phyloP scores from a whole-genome alignment of 257 asterid species.

The Asclepias syriaca region DNA sequence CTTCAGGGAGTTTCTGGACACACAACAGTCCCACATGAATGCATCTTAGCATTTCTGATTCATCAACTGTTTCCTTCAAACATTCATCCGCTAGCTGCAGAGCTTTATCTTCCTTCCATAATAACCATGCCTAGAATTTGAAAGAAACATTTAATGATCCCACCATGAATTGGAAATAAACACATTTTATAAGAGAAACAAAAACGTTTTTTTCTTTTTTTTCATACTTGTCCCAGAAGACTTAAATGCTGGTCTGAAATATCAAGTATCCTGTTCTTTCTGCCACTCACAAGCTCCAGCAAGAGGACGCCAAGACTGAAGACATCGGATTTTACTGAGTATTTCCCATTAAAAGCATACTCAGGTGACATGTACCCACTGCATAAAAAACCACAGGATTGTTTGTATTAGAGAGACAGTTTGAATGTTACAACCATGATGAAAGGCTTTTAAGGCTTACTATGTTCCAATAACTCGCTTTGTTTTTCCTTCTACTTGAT shows the following conservation, averaged over 20 bases:
- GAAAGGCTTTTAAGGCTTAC: conserved; percentile 10
- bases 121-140: conserved; percentile 23
- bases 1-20: conserved; percentile 19
- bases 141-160: background rate
- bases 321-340: conserved; percentile 23
- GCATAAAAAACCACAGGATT: conserved; percentile 8
- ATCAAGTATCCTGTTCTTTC: conserved; percentile 20
- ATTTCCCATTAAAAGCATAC: conserved; percentile 19
- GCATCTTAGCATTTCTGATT: conserved; percentile 10
- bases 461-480: conserved; percentile 25
- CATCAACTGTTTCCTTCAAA: conserved; percentile 12
- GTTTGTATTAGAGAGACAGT: background rate
- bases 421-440: background rate
- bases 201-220: background rate
- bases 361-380: conserved; percentile 27
- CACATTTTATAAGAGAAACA: background rate
- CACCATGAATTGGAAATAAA: background rate
- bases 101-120: conserved; percentile 18
- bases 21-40: conserved; percentile 25
- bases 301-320: conserved; percentile 26
- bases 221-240: conserved; percentile 26
- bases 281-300: conserved; percentile 20
- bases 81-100: conserved; percentile 21
- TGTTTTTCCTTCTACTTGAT: conserved; percentile 21
- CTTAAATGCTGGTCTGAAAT: conserved; percentile 17